Conservation (phyloP, 257 asterid genomes). For the Sherardia arvensis region DNA sequence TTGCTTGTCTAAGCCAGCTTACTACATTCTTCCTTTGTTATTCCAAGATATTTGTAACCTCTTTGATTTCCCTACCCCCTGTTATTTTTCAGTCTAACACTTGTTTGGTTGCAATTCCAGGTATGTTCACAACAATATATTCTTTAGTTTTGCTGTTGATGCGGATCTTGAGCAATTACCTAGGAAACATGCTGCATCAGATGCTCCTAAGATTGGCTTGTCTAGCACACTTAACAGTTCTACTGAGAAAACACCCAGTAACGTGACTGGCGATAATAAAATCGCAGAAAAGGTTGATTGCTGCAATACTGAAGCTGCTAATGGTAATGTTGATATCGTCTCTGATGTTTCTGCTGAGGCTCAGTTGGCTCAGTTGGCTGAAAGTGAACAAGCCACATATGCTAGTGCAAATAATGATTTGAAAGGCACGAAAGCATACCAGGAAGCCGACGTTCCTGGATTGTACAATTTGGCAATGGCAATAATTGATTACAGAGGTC, state of each 20-base stretch:
- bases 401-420: conserved; percentile 97
- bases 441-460: conserved; percentile 93
- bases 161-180: conserved; percentile 65
- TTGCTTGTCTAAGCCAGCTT: not conserved
- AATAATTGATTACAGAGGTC: conserved; percentile 94
- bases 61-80: not conserved
- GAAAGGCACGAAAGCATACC: conserved; percentile 94
- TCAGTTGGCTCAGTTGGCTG: conserved; percentile 69
- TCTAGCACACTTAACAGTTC: conserved; percentile 19
- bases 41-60: not conserved
- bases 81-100: conserved; percentile 3
- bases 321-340: conserved; percentile 29
- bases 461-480: conserved; percentile 95
- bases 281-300: conserved; percentile 30
- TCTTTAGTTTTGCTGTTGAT: conserved; percentile 93
- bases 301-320: conserved; percentile 23
- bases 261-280: conserved; percentile 21
- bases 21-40: not conserved
- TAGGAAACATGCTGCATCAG: conserved; percentile 41
- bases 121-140: conserved; percentile 96
- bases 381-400: conserved; percentile 97
- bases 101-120: conserved; percentile 31
- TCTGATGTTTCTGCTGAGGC: conserved; percentile 47
- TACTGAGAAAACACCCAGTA: conserved; percentile 31
- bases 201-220: conserved; percentile 37